Evolutionary conservation across 1,284 basidiomycete genomes (phyloP), one percentile per base, ranked within the genome.

Genomic region (Ustilago esculenta): DNA sequence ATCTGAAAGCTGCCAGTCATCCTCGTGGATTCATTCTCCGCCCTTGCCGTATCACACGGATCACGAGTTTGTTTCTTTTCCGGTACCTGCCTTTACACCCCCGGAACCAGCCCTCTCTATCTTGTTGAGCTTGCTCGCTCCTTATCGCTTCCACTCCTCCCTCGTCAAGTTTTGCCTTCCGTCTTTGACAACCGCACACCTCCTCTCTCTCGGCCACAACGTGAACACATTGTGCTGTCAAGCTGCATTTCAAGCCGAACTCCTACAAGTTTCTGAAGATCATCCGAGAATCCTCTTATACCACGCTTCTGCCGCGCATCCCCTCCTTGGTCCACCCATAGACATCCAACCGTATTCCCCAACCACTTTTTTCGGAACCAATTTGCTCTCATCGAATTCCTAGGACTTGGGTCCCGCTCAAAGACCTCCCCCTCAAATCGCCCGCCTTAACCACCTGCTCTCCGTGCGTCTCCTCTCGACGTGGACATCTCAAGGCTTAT

Each of bases 41-140:
- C 12, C 12, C 14, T 32, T 34, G 43, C 43, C 43, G 43, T 45
- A 24, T 45, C 32, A 43, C 41, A 18, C n/a, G n/a, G n/a, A n/a
- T n/a, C n/a, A n/a, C n/a, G n/a, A n/a, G n/a, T n/a, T n/a, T n/a
- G n/a, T n/a, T n/a, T n/a, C n/a, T n/a, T 27, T 12, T 11, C 10
- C 27, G 10, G 17, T 9, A 21, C 27, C 6, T 14, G 29, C 25
- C 41, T 18, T 15, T 24, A 17, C 11, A n/a, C 11, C 27, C 17
- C 27, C 32, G 10, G 20, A 17, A 20, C 21, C 9, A 10, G n/a
- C 20, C 4, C 20, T 24, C 30, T 10, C 43, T 15, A 10, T 15
- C 32, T 20, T 21, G 20, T 24, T n/a, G n/a, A n/a, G 20, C 9
- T n/a, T 34, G 30, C 8, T n/a, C 30, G 43, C 14, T 45, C 10